Percentiles rank a stretch among this genome's conserved stretches.
These are phyloP conservation scores for Penstemon eatonii DNA, from an alignment of 257 asterid genomes.

Conservation along the genomic window DNA sequence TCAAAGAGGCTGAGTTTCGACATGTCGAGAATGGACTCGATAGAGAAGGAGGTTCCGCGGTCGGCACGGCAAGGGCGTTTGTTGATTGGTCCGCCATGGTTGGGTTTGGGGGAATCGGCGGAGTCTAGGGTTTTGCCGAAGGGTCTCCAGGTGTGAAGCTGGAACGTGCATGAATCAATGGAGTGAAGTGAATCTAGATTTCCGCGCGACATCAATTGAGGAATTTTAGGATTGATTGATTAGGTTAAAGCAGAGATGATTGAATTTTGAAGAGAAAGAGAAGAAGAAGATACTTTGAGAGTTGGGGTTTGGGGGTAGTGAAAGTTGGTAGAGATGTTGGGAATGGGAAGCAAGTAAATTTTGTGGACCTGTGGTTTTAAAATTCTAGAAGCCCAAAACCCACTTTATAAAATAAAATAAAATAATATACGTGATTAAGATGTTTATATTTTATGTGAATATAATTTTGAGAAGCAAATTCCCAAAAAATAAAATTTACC, in stretches of 20 bases:
- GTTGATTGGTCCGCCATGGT: conserved; percentile 41
- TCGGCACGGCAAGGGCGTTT: conserved; percentile 89
- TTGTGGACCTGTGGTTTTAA: too few relatives aligned
- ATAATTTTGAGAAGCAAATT: too few relatives aligned
- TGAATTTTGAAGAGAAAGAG: neutral
- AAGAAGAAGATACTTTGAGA: neutral
- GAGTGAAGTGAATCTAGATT: conserved; percentile 55
- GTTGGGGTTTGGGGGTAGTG: neutral
- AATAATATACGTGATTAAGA: too few relatives aligned
- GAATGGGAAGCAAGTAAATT: too few relatives aligned
- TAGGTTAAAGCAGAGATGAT: conserved; percentile 24
- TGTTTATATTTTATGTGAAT: too few relatives aligned
- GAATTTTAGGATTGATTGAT: too few relatives aligned
- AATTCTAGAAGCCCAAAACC: too few relatives aligned
- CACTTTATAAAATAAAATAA: too few relatives aligned
- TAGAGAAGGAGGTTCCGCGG: conserved; percentile 69
- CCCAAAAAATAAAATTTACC: too few relatives aligned
- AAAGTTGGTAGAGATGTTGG: too few relatives aligned
- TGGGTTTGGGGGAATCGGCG: conserved; percentile 57
- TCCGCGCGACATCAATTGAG: conserved; percentile 46
- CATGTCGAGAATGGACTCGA: conserved; percentile 76
- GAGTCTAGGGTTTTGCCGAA: conserved; percentile 51
- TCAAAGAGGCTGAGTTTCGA: conserved; percentile 81
- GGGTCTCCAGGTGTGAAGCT: conserved; percentile 50
- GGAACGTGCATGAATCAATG: conserved; percentile 71